Percentiles rank a stretch among this genome's conserved stretches.
Conservation (phyloP, 129 eudicot species). For the Arctium lappa region DNA sequence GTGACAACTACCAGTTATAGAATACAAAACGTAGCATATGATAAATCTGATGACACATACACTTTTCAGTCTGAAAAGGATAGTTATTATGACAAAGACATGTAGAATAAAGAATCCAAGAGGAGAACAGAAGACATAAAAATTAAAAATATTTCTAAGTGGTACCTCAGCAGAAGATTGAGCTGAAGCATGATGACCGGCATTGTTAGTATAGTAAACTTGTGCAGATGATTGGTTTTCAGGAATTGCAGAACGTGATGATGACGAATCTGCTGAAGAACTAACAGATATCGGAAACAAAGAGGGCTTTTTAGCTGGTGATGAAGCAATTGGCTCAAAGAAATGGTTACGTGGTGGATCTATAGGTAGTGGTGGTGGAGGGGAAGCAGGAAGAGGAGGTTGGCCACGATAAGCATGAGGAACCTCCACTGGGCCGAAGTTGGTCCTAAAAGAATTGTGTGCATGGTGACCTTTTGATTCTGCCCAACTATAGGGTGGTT, state of each 20-base stretch:
- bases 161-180: constrained; percentile 52
- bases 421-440: constrained; percentile 20
- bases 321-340: constrained; percentile 30
- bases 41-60: background rate
- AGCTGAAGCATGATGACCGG: constrained; percentile 31
- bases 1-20: background rate
- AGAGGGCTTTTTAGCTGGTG: constrained; percentile 34
- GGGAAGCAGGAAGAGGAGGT: constrained; percentile 81
- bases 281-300: constrained; percentile 45
- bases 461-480: constrained; percentile 21
- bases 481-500: constrained; percentile 20
- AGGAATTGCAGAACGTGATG: constrained; percentile 34
- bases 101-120: background rate
- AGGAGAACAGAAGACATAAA: background rate
- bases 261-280: constrained; percentile 36
- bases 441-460: constrained; percentile 9
- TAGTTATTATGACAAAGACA: background rate
- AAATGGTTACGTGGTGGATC: constrained; percentile 39
- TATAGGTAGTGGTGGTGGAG: constrained; percentile 65
- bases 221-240: constrained; percentile 34
- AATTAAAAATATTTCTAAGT: background rate
- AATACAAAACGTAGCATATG: background rate
- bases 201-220: constrained; percentile 26
- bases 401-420: constrained; percentile 35
- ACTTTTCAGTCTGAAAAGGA: background rate